Conservation (phyloP, 148 eudicot genomes). For the Bassia scoparia region DNA sequence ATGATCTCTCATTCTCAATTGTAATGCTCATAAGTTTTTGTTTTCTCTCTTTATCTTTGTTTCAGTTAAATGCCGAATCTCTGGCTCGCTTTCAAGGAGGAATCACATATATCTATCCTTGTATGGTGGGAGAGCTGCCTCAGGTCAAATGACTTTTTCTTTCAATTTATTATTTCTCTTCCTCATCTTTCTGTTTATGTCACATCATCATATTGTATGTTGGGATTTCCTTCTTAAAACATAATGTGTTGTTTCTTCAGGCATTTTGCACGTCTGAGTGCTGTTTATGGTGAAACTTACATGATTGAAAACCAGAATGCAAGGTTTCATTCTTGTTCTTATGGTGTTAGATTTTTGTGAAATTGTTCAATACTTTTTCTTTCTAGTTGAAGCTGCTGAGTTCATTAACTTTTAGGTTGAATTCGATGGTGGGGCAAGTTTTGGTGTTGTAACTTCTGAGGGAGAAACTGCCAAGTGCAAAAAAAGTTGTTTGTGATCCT, state of each 20-base stretch:
- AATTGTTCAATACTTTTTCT: background rate
- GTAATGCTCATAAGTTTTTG: background rate
- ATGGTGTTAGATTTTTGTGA: background rate
- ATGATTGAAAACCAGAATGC: conserved; percentile 97
- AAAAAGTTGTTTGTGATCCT: conserved; percentile 99
- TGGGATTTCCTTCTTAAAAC: too few species aligned
- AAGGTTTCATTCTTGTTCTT: conserved; percentile 40
- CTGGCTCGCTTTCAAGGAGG: conserved; percentile 95
- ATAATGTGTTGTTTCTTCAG: conserved; percentile 30
- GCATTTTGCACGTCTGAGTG: conserved; percentile 97
- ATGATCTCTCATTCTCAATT: background rate
- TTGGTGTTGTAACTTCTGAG: conserved; percentile 83
- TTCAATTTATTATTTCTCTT: conserved; percentile 1
- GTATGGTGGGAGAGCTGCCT: conserved; percentile 97
- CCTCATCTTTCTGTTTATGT: background rate
- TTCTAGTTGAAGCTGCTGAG: conserved; percentile 9
- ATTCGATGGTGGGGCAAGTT: conserved; percentile 85
- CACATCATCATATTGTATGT: background rate
- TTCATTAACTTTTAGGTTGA: conserved; percentile 57
- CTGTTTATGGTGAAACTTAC: conserved; percentile 98
- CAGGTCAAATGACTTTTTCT: conserved; percentile 49
- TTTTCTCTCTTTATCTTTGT: background rate
- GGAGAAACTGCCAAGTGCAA: conserved; percentile 98
- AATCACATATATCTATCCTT: conserved; percentile 89
- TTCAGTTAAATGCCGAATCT: conserved; percentile 87